Evolutionary conservation across 371 early-diverging fungal species (phyloP), one percentile per base, ranked within the genome.

Genomic region (Nematocida sp.): DNA sequence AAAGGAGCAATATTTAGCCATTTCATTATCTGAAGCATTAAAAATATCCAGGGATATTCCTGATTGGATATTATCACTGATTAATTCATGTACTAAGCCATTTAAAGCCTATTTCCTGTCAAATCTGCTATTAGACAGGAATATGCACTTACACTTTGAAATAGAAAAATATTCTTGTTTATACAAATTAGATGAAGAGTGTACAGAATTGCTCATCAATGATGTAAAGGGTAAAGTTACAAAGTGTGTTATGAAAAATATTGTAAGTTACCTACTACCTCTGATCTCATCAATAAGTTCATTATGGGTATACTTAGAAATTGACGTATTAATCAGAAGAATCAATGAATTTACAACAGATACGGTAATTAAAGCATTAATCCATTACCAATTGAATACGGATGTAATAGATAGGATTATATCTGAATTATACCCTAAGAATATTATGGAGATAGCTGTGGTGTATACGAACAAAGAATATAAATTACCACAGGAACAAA

Each of bases 1-100:
- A 45, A 64, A 64, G 13, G 3, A 64, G 64, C 44, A 64, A 13
- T 64, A 64, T 64, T 45, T 64, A n/a, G 64, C 64, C 7, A 42
- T 64, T 13, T 13, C 64, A 7, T 6, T 64, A 11, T 64, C 64
- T 15, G 64, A 64, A 33, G 20, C 60, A 20, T 23, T 60, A 4
- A 60, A 60, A 23, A 23, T 23, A 11, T 60, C 60, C 11, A 11
- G 23, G 60, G 23, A 11, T 1, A 9, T 60, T 33, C 23, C 60
- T 20, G 18, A 11, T 20, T 60, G 60, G 60, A 3, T 50, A 11
- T 60, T 11, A 11, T 18, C n/a, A 9, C 60, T 33, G n/a, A 18
- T 60, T 18, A 23, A 33, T 9, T 11, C 60, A 60, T 18, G 60
- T 4, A 60, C n/a, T 23, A 9, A 60, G 23, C 2, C 11, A 23